phyloP scores from a whole-genome alignment of 2,329 filamentous ascomycete species.

The Ophiocordyceps australis region DNA sequence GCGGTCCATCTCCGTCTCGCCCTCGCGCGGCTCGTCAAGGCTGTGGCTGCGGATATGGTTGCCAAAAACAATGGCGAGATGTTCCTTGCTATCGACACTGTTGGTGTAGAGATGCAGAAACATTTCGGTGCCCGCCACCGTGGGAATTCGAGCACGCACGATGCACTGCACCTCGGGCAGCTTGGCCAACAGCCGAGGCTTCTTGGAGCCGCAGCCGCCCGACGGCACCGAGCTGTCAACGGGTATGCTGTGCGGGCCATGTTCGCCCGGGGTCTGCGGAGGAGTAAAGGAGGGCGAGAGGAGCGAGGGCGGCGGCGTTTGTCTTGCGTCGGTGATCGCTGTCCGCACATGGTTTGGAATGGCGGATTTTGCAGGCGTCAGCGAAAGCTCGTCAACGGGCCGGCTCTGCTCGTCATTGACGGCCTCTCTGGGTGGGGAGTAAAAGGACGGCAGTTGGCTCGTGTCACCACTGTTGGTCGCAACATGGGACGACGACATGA shows the following conservation, averaged over 20 bases:
- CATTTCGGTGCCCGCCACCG: slow-evolving; percentile 84
- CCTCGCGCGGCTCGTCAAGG: slow-evolving; percentile 51
- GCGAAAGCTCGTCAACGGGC: slow-evolving; percentile 16
- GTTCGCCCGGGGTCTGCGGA: slow-evolving; percentile 33
- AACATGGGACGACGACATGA: no score
- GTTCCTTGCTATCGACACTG: slow-evolving; percentile 84
- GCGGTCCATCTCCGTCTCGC: slow-evolving; percentile 73
- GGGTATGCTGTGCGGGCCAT: slow-evolving; percentile 31
- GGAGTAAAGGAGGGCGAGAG: slow-evolving; percentile 78
- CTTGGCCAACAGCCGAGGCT: slow-evolving; percentile 53
- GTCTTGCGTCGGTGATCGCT: slow-evolving; percentile 4
- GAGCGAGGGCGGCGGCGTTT: slow-evolving; percentile 42
- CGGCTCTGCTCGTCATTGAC: slow-evolving; percentile 7
- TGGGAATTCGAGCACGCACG: slow-evolving; percentile 87
- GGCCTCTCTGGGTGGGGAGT: slow-evolving; percentile 20
- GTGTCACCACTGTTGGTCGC: no score
- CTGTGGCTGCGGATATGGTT: slow-evolving; percentile 59
- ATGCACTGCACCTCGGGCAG: slow-evolving; percentile 83
- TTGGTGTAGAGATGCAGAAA: slow-evolving; percentile 92
- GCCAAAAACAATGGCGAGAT: slow-evolving; percentile 93
- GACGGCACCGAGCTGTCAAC: slow-evolving; percentile 40
- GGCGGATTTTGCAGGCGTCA: no score
- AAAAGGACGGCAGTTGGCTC: slow-evolving; percentile 24
- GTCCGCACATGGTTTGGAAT: no score
- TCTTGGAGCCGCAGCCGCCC: slow-evolving; percentile 42